Conservation (phyloP, 1,284 basidiomycete genomes). For the Puccinia horiana region DNA sequence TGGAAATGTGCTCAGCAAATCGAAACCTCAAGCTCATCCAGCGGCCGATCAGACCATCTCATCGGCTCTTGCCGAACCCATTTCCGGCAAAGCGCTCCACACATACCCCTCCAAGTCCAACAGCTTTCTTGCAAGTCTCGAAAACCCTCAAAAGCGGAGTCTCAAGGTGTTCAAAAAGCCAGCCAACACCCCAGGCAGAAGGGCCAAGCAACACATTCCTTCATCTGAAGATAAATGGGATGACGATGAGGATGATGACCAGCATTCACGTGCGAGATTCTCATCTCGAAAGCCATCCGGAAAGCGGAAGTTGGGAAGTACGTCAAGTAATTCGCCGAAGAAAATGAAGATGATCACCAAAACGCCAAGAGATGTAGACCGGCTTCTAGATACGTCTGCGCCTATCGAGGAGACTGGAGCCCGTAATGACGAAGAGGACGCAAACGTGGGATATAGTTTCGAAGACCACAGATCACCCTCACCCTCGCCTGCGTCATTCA, state of each 20-base stretch:
- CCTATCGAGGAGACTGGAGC: not conserved
- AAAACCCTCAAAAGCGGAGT: not conserved
- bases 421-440: not conserved
- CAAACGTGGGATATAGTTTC: conserved; percentile 21
- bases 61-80: not conserved
- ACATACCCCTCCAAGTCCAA: not conserved
- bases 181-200: conserved; percentile 40
- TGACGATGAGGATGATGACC: not conserved
- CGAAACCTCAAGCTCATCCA: conserved; percentile 15
- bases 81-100: conserved; percentile 1
- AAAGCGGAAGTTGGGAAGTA: not conserved
- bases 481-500: conserved; percentile 37
- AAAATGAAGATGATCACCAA: conserved; percentile 5
- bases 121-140: not conserved
- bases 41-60: not conserved
- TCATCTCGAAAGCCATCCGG: not conserved
- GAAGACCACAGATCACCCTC: conserved; percentile 32
- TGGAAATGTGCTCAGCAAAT: not conserved
- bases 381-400: not conserved
- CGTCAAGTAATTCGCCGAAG: not conserved
- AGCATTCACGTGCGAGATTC: not conserved
- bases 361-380: not conserved
- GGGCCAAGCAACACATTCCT: conserved; percentile 7
- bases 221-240: no score
- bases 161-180: conserved; percentile 19